Evolutionary conservation across 1,139 yeast species (phyloP).

Genomic region (Casaregolazyma lundiana): DNA sequence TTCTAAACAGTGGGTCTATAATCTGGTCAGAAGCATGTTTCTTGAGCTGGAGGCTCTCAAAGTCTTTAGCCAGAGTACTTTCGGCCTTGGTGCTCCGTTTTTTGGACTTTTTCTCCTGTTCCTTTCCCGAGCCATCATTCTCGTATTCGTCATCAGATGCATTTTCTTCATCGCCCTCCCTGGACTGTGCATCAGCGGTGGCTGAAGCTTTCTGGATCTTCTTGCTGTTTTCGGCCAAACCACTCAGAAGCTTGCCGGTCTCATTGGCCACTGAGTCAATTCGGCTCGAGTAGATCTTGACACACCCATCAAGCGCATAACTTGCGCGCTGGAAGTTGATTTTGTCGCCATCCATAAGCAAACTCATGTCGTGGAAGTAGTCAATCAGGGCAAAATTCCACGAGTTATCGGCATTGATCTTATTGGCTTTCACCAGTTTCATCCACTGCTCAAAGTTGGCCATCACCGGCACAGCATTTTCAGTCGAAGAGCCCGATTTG

Average conservation of each 20-base stretch:
- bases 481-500: slow-evolving; percentile 7
- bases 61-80: slow-evolving; percentile 48
- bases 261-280: slow-evolving; percentile 91
- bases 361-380: slow-evolving; percentile 67
- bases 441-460: slow-evolving; percentile 90
- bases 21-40: slow-evolving; percentile 72
- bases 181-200: slow-evolving; percentile 31
- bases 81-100: slow-evolving; percentile 32
- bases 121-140: slow-evolving; percentile 17
- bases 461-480: slow-evolving; percentile 22
- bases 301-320: slow-evolving; percentile 80
- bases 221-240: slow-evolving; percentile 44
- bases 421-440: slow-evolving; percentile 79
- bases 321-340: slow-evolving; percentile 75
- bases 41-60: slow-evolving; percentile 59
- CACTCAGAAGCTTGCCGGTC: slow-evolving; percentile 80
- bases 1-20: slow-evolving; percentile 84
- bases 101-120: slow-evolving; percentile 17
- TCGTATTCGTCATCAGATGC: slow-evolving; percentile 30
- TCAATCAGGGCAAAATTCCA: slow-evolving; percentile 90
- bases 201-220: slow-evolving; percentile 27
- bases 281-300: slow-evolving; percentile 76
- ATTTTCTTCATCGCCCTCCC: slow-evolving; percentile 27
- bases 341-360: slow-evolving; percentile 55
- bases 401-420: slow-evolving; percentile 47